Percentiles rank a stretch among this genome's conserved stretches.
phyloP scores from a whole-genome alignment of 768 basidiomycete species.

The Pleurotus pulmonarius region DNA sequence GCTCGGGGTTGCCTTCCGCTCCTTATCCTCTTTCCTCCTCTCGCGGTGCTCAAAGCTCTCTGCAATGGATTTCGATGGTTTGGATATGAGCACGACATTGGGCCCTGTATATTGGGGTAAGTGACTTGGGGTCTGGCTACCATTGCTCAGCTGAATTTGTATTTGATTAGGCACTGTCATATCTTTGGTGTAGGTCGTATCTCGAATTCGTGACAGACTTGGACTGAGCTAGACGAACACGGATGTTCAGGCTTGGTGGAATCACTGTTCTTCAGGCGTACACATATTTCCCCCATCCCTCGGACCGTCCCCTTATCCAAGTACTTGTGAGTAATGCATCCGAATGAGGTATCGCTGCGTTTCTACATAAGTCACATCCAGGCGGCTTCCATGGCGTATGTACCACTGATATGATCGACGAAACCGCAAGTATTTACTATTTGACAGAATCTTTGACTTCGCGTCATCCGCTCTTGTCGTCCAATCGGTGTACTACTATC shows the following conservation, averaged over 20 bases:
- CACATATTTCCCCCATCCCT: slow-evolving; percentile 30
- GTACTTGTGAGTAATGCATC: slow-evolving; percentile 28
- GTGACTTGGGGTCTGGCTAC: too few species aligned
- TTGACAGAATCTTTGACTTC: slow-evolving; percentile 33
- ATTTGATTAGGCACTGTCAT: slow-evolving; percentile 26
- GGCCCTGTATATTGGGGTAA: slow-evolving; percentile 31
- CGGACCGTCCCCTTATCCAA: slow-evolving; percentile 25
- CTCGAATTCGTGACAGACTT: too few species aligned
- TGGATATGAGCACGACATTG: slow-evolving; percentile 21
- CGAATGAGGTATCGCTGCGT: too few species aligned
- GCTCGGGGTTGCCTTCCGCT: too few species aligned
- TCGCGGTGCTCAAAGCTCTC: neutral
- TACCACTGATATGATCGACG: neutral
- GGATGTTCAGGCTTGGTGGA: slow-evolving; percentile 27
- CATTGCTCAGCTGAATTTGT: too few species aligned
- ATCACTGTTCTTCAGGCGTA: slow-evolving; percentile 39
- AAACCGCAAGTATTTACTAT: too few species aligned
- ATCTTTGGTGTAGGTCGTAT: slow-evolving; percentile 20
- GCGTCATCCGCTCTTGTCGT: slow-evolving; percentile 35
- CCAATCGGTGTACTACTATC: slow-evolving; percentile 42
- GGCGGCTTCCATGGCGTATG: slow-evolving; percentile 16
- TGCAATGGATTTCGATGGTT: slow-evolving; percentile 5
- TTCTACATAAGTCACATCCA: too few species aligned
- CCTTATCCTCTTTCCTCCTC: neutral
- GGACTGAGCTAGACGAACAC: too few species aligned